Conservation (phyloP, 106 monocot species). For the Dendrobium officinale region DNA sequence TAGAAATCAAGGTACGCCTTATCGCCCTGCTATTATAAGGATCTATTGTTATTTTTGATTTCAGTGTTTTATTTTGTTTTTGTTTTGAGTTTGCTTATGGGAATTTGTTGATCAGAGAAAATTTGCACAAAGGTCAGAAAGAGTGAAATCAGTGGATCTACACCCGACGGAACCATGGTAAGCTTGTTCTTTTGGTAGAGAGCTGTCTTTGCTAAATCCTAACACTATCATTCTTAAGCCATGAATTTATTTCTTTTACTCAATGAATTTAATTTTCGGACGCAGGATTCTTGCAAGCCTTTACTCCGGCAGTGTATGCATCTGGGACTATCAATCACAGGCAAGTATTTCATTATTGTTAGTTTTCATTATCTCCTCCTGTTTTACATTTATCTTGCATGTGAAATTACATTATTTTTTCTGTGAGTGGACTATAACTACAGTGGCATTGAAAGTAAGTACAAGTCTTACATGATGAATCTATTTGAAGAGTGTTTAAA, state of each 20-base stretch:
- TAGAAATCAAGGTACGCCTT: slow-evolving; percentile 63
- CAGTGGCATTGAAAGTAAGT: no score
- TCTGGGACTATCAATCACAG: slow-evolving; percentile 91
- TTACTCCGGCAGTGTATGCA: slow-evolving; percentile 89
- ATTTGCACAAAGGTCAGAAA: slow-evolving; percentile 63
- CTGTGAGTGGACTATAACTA: no score
- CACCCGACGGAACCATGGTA: slow-evolving; percentile 96
- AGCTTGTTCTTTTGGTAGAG: neutral
- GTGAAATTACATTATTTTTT: no score
- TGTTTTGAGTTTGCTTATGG: slow-evolving; percentile 3
- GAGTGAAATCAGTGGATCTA: slow-evolving; percentile 76
- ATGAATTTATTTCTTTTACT: neutral
- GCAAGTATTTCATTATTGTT: slow-evolving; percentile 21
- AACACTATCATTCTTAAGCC: neutral
- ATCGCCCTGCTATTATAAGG: neutral
- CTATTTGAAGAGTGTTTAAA: no score
- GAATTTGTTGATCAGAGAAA: slow-evolving; percentile 48
- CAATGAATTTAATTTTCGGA: neutral
- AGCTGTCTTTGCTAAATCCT: neutral
- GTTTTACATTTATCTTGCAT: neutral
- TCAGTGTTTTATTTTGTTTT: neutral
- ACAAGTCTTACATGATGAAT: no score
- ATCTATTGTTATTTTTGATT: neutral
- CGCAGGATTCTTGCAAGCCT: slow-evolving; percentile 91
- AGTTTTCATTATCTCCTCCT: neutral